Evolutionary conservation across 768 basidiomycete genomes (phyloP), one percentile per base, ranked within the genome.

Genomic region (Cystofilobasidium ferigula): DNA sequence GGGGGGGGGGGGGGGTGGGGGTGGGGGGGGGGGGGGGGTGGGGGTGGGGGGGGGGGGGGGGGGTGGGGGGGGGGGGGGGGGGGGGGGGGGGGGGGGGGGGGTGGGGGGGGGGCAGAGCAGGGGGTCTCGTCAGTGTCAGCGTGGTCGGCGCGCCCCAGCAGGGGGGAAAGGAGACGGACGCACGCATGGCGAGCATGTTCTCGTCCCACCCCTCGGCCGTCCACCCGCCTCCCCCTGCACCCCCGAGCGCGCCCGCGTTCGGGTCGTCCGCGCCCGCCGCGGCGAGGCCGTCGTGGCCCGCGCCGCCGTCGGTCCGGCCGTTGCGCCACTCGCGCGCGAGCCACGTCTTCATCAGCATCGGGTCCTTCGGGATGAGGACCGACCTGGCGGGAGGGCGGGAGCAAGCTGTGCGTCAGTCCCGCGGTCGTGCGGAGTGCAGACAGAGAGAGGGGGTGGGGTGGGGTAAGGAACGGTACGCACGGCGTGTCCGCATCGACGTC

Each of bases 271-370:
- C 7, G 22, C 8, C 4, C 3, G 3, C 45, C n/a, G n/a, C 45
- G 8, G 45, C n/a, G 2, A 20, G 20, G 45, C 45, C n/a, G 45
- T n/a, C 45, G 40, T 16, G 22, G 4, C 9, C 2, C n/a, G 45
- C 45, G 3, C 6, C 45, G 45, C 45, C 40, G 8, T 63, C 22
- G 30, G 32, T 24, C 32, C 53, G 6, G 43, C 34, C 35, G 24
- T 56, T 56, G 30, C 26, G 61, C 60, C 66, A 67, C 42, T 67
- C 61, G 2, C 53, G 34, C 12, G 40, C 43, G n/a, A 62, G n/a
- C 66, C 66, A 62, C n/a, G 42, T 16, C 30, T 57, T 56, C 22
- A 67, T 34, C 53, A 67, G 47, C n/a, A 30, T 53, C n/a, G 61
- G 61, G 26, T 62, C 61, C n/a, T 48, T 62, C 3, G 61, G 61